Base-by-base conservation (phyloP, 164 flowering plant species). In the Vitis vinifera region DNA sequence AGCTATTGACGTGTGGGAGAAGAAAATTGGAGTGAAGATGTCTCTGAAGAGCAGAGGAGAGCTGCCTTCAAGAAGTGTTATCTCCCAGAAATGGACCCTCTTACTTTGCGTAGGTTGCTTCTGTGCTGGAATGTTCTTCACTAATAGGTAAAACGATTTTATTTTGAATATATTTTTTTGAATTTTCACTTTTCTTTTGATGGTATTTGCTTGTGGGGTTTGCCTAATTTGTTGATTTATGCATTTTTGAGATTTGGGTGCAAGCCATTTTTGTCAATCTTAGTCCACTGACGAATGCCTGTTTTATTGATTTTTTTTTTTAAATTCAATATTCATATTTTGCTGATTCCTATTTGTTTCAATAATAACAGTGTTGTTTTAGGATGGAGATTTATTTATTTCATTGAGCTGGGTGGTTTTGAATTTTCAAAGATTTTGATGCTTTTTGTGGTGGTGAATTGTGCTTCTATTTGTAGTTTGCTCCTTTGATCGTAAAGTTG, bases 101-200 rank as follows among this genome's bases (percentile, higher is more conserved):
- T 80, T 80, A 10, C 81, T 86, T 51, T 84, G 87, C 68, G 11
- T 86, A 10, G 79, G 71, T 11, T 53, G 87, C 71, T 86, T 86
- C 74, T 86, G 84, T 71, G 79, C 77, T 63, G 89, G 89, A 67
- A 67, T 86, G 80, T 68, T 84, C 77, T 84, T 86, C 80, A 80
- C 87, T 50, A 77, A 81, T 59, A 80, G 89, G 89, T 85, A 76
- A 49, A n/a, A 4, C 14, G 17, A 13, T 63, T 51, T 14, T 8
- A 8, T 27, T 51, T 48, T 19, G 12, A 4, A 2, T 59, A 14
- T 58, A 11, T 59, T 30, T 51, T 51, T 51, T 29, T 61, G 9
- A 15, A 8, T 62, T 62, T 10, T 17, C 23, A 57, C 9, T 56
- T 16, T 9, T 11, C 14, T 55, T 3, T 51, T 15, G 37, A 56